phyloP scores from a whole-genome alignment of 2,329 filamentous ascomycete genomes.

The Alternaria triticimaculans region DNA sequence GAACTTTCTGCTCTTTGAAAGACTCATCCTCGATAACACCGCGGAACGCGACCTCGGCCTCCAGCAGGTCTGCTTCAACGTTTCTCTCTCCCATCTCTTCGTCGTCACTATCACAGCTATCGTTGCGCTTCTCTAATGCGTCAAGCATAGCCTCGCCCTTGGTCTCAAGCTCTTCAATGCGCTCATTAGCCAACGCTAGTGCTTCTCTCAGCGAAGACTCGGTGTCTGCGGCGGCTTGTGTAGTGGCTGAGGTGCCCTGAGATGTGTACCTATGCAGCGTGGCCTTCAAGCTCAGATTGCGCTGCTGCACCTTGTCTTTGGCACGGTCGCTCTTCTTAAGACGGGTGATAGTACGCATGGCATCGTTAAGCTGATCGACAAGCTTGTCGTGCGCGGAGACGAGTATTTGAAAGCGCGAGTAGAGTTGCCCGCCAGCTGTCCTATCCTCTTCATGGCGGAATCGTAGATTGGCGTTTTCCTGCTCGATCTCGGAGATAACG shows the following conservation, averaged over 20 bases:
- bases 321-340: conserved; percentile 24
- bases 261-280: conserved; percentile 1
- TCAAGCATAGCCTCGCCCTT: conserved; percentile 17
- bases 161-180: conserved; percentile 24
- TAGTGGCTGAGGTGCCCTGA: background rate
- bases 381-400: conserved; percentile 13
- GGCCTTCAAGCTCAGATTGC: conserved; percentile 22
- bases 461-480: conserved; percentile 2
- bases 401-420: background rate
- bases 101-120: conserved; percentile 1
- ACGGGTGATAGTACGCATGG: background rate
- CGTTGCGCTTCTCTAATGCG: conserved; percentile 8
- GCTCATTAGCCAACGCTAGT: conserved; percentile 14
- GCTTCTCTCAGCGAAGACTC: conserved; percentile 18
- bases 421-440: background rate
- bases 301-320: conserved; percentile 25
- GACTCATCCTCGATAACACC: conserved; percentile 22
- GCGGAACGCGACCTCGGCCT: conserved; percentile 15
- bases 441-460: conserved; percentile 2
- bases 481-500: background rate
- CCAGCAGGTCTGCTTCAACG: conserved; percentile 5
- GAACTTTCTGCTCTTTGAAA: conserved; percentile 17
- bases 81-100: conserved; percentile 6
- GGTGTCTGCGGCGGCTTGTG: background rate
- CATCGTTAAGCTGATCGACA: conserved; percentile 7